Evolutionary conservation across 2,329 filamentous ascomycete genomes (phyloP).

Genomic region (Penicillium sp.): DNA sequence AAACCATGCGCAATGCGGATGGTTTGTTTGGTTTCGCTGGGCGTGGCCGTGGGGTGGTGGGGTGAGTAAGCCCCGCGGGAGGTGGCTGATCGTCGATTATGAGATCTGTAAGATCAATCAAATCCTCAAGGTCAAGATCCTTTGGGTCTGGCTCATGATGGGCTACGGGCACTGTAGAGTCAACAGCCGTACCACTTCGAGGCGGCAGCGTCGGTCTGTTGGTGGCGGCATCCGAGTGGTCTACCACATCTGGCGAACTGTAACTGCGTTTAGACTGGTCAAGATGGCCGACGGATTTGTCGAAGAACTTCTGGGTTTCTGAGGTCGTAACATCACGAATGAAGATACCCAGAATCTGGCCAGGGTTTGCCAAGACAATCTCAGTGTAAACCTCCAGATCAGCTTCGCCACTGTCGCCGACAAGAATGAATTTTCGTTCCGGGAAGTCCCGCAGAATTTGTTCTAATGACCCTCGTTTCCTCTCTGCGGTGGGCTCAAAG

Average conservation of each 20-base stretch:
- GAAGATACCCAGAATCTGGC: constrained; percentile 80
- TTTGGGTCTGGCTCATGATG: constrained; percentile 18
- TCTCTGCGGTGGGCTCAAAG: constrained; percentile 92
- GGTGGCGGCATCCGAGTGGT: constrained; percentile 24
- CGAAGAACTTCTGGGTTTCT: constrained; percentile 72
- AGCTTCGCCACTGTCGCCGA: constrained; percentile 94
- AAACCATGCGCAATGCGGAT: constrained; percentile 36
- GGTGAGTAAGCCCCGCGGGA: constrained; percentile 14
- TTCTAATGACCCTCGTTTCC: constrained; percentile 85
- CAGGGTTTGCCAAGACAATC: constrained; percentile 78
- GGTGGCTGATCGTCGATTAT: constrained; percentile 18
- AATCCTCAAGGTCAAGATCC: constrained; percentile 29
- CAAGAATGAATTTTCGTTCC: constrained; percentile 79
- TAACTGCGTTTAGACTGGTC: constrained; percentile 23
- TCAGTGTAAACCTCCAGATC: constrained; percentile 98
- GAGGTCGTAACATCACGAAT: constrained; percentile 93
- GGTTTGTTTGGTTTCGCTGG: constrained; percentile 47
- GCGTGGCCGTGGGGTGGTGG: constrained; percentile 24
- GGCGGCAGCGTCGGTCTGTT: constrained; percentile 42
- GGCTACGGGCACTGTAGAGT: constrained; percentile 15
- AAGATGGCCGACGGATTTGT: constrained; percentile 52
- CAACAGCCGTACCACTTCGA: constrained; percentile 21
- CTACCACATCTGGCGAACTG: constrained; percentile 25
- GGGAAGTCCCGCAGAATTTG: constrained; percentile 87
- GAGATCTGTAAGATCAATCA: constrained; percentile 41